A percentile compares a stretch with the other conserved stretches of the same genome.
phyloP scores from a whole-genome alignment of 805 yeast genomes.

The Candida parachauliodes region DNA sequence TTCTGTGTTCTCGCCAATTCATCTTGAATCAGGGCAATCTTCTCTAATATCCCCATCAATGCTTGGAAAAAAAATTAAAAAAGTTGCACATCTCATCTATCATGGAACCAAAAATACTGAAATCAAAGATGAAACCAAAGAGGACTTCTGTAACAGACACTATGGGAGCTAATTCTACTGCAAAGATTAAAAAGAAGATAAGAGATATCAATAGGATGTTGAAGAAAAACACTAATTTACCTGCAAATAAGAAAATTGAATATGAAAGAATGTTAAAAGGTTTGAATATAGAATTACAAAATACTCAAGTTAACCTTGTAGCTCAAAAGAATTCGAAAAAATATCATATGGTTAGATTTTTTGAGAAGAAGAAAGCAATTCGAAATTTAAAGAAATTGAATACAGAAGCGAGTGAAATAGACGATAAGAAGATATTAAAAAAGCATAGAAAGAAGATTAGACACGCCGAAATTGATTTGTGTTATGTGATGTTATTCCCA shows the following conservation, averaged over 20 bases:
- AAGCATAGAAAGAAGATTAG: conserved; percentile 47
- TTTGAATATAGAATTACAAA: conserved; percentile 52
- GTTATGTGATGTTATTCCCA: conserved; percentile 77
- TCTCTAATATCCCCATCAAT: conserved; percentile 47
- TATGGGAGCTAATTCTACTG: conserved; percentile 26
- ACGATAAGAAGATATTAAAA: conserved; percentile 37
- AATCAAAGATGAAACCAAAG: conserved; percentile 12
- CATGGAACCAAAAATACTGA: too few relatives aligned
- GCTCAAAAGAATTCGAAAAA: conserved; percentile 57
- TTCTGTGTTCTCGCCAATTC: conserved; percentile 95
- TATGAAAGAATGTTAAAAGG: conserved; percentile 77
- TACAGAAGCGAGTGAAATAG: conserved; percentile 30
- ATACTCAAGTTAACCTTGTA: conserved; percentile 41
- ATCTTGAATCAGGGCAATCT: conserved; percentile 84
- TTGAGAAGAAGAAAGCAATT: conserved; percentile 82
- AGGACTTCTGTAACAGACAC: conserved; percentile 25
- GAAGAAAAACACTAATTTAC: conserved; percentile 45
- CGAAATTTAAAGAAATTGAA: conserved; percentile 59
- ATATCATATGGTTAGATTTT: conserved; percentile 91
- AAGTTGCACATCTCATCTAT: conserved; percentile 5
- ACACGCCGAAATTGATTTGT: conserved; percentile 64
- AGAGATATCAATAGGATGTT: conserved; percentile 80
- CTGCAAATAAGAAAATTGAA: conserved; percentile 61
- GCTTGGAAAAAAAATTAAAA: background rate
- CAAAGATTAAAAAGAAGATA: conserved; percentile 77